Conservation (phyloP, 371 early-diverging fungal species). For the Blakeslea trispora region DNA sequence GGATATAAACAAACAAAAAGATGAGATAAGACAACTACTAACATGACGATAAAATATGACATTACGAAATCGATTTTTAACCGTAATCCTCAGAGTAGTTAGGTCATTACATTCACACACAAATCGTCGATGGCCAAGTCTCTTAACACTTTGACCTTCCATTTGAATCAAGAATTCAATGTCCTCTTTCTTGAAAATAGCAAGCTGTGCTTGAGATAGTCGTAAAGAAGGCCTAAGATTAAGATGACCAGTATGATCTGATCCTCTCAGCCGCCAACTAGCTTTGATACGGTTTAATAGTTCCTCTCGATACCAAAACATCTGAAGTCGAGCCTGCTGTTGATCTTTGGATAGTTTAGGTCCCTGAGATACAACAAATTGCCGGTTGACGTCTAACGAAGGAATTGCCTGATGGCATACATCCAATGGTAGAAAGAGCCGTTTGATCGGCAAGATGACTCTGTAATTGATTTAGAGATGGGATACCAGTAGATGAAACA, state of each 20-base stretch:
- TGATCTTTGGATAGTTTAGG: constrained; percentile 51
- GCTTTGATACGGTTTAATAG: constrained; percentile 59
- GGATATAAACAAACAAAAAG: neutral
- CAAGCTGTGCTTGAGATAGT: constrained; percentile 53
- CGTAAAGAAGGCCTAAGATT: constrained; percentile 54
- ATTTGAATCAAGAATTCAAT: constrained; percentile 55
- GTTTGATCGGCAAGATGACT: constrained; percentile 69
- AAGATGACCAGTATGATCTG: constrained; percentile 53
- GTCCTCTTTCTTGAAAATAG: constrained; percentile 60
- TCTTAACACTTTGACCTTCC: constrained; percentile 23
- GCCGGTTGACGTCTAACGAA: constrained; percentile 69
- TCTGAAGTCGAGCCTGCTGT: constrained; percentile 54
- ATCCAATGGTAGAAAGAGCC: constrained; percentile 57
- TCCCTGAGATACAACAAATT: constrained; percentile 73
- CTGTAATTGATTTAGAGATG: too few species aligned
- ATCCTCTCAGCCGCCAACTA: constrained; percentile 44
- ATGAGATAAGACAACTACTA: too few species aligned
- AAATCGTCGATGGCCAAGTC: constrained; percentile 43
- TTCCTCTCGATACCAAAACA: constrained; percentile 83
- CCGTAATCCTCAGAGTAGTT: constrained; percentile 50
- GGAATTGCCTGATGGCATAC: constrained; percentile 64
- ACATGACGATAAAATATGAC: too few species aligned
- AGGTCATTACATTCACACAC: constrained; percentile 53
- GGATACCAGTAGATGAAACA: too few species aligned
- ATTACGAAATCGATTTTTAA: constrained; percentile 53